Evolutionary conservation across 805 yeast species (phyloP).

Genomic region (Citeromyces nyonsensis): DNA sequence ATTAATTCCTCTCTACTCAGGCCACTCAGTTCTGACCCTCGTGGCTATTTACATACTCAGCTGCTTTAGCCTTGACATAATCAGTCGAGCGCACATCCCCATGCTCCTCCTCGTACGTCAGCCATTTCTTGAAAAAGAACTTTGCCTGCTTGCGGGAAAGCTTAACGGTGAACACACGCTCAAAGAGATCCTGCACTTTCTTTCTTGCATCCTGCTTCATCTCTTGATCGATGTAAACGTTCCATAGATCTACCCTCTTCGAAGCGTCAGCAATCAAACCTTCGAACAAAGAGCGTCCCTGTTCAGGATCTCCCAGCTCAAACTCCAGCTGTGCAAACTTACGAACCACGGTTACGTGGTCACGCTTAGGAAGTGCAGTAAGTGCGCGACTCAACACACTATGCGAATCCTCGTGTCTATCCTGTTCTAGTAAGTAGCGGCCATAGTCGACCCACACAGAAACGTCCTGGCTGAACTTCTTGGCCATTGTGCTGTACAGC

Average conservation of each 20-base stretch:
- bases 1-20: background rate
- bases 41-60: slow-evolving; percentile 33
- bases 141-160: slow-evolving; percentile 81
- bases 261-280: slow-evolving; percentile 84
- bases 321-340: slow-evolving; percentile 87
- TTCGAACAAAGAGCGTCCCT: slow-evolving; percentile 89
- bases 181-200: slow-evolving; percentile 67
- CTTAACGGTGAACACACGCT: slow-evolving; percentile 57
- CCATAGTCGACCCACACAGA: slow-evolving; percentile 78
- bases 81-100: slow-evolving; percentile 60
- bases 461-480: slow-evolving; percentile 63
- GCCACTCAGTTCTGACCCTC: background rate
- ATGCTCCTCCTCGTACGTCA: slow-evolving; percentile 55
- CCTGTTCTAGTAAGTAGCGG: slow-evolving; percentile 50
- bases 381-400: slow-evolving; percentile 63
- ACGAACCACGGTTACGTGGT: slow-evolving; percentile 66
- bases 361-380: slow-evolving; percentile 52
- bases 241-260: slow-evolving; percentile 88
- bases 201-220: slow-evolving; percentile 52
- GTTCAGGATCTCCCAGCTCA: slow-evolving; percentile 78
- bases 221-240: slow-evolving; percentile 88
- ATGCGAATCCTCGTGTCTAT: slow-evolving; percentile 45
- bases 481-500: slow-evolving; percentile 50
- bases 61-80: slow-evolving; percentile 83
- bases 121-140: slow-evolving; percentile 90